A percentile compares a stretch with the other conserved stretches of the same genome.
Conservation (phyloP, 768 basidiomycete species). For the Calvatia gigantea region DNA sequence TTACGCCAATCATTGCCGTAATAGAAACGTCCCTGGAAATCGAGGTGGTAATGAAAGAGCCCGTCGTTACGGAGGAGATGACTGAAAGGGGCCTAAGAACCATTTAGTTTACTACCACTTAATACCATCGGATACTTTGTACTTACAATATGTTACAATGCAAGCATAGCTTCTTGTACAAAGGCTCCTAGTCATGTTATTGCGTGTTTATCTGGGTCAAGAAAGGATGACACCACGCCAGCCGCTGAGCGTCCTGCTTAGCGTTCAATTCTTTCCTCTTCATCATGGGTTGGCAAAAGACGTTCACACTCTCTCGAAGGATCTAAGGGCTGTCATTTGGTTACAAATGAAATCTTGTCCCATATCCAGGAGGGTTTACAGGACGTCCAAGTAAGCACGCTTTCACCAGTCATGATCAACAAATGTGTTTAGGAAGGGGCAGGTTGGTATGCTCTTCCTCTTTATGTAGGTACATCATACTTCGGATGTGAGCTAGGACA, state of each 20-base stretch:
- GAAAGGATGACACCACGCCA: neutral
- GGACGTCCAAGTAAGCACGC: slow-evolving; percentile 49
- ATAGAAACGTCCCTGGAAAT: slow-evolving; percentile 88
- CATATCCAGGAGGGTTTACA: slow-evolving; percentile 70
- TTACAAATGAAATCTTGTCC: slow-evolving; percentile 70
- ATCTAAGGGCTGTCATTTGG: slow-evolving; percentile 75
- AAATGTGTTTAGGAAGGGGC: neutral
- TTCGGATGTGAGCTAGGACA: neutral
- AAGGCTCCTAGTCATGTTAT: neutral
- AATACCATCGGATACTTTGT: neutral
- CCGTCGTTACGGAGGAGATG: slow-evolving; percentile 26
- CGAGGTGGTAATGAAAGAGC: slow-evolving; percentile 73
- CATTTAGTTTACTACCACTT: neutral
- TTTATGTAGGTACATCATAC: slow-evolving; percentile 61
- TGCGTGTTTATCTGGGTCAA: neutral
- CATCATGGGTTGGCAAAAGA: slow-evolving; percentile 87
- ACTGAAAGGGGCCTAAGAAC: slow-evolving; percentile 1
- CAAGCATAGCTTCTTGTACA: too few relatives aligned
- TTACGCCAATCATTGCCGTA: slow-evolving; percentile 92
- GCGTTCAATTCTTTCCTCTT: slow-evolving; percentile 1
- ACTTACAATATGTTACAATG: neutral
- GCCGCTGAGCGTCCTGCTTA: neutral
- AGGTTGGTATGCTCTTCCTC: slow-evolving; percentile 87
- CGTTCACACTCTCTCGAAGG: slow-evolving; percentile 58
- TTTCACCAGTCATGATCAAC: neutral